Percentiles rank a stretch among this genome's conserved stretches.
Evolutionary conservation across 805 yeast species (phyloP).

Genomic region (Dipodascopsis uninucleata): DNA sequence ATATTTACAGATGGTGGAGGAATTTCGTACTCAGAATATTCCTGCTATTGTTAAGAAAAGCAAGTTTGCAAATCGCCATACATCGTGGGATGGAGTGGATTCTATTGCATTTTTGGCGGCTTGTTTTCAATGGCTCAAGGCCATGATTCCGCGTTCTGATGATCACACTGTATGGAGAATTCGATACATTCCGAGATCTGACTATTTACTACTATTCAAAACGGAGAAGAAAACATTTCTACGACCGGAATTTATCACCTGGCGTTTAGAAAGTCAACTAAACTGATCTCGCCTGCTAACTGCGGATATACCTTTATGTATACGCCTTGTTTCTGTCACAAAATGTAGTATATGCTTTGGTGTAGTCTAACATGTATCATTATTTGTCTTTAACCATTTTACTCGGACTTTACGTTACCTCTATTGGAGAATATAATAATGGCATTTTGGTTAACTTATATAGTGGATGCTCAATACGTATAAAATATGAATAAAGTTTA

Average conservation of each 20-base stretch:
- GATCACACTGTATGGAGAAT: conserved; percentile 53
- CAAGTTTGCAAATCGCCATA: conserved; percentile 33
- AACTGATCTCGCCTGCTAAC: too few species aligned
- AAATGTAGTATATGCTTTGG: too few species aligned
- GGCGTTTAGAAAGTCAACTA: conserved; percentile 23
- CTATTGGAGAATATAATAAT: too few species aligned
- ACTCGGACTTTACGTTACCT: too few species aligned
- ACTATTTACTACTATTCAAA: conserved; percentile 14
- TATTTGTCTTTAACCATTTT: too few species aligned
- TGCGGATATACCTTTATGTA: too few species aligned
- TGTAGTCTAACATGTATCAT: too few species aligned
- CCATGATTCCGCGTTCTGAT: conserved; percentile 38
- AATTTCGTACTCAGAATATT: conserved; percentile 69
- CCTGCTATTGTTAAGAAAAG: conserved; percentile 63
- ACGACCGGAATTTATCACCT: conserved; percentile 21
- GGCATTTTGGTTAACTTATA: too few species aligned
- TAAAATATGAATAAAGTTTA: too few species aligned
- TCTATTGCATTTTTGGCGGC: conserved; percentile 86
- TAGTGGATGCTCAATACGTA: too few species aligned
- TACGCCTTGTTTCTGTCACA: too few species aligned
- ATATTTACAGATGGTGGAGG: conserved; percentile 65
- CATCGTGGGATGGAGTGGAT: conserved; percentile 62
- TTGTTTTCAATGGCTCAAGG: conserved; percentile 69
- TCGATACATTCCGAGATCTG: conserved; percentile 39
- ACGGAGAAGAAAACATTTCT: conserved; percentile 17